Evolutionary conservation across 768 basidiomycete species (phyloP), one percentile per base, ranked within the genome.

Genomic region (Agaricus subrufescens): DNA sequence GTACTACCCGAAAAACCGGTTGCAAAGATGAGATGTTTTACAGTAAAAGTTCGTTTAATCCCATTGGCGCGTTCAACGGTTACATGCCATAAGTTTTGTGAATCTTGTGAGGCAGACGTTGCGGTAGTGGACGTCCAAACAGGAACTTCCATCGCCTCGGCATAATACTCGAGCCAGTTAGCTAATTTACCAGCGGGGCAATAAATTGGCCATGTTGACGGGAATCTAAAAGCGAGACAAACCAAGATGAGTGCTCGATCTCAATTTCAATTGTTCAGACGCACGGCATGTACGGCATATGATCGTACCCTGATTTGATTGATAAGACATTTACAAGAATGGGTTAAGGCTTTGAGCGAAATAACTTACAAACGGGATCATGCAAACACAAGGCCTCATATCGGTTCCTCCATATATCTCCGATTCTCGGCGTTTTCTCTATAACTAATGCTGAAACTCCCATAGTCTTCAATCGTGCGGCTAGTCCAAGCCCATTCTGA

Each of bases 131-230:
- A 77, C 0, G 77, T 81, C 87, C 85, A 87, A 14, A 84, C 77
- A 55, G 85, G 79, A 43, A 89, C 65, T 53, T 87, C 86, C 38
- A 87, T 73, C 4, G 74, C 64, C 3, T 79, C 72, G 0, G 80
- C 84, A 57, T 87, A 89, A 8, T 68, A 70, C 62, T 88, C 86
- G 10, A 87, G 69, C 81, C 82, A 86, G 58, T 83, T 76, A 0
- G 78, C 83, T 14, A 87, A 73, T 76, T 84, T 80, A 19, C 65
- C 68, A 19, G 82, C 79, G 1, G 84, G 83, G 1, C 76, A 73
- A 46, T 71, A 84, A 5, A 78, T 74, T 1, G 82, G 83, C 83
- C 83, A 85, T 14, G 76, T 78, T 1, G 75, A 61, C 0, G 83
- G 85, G 68, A 84, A 85, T 11, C 80, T 81, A 52, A 12, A 42